Evolutionary conservation across 2,329 filamentous ascomycete species (phyloP).

Genomic region (Boeremia exigua): DNA sequence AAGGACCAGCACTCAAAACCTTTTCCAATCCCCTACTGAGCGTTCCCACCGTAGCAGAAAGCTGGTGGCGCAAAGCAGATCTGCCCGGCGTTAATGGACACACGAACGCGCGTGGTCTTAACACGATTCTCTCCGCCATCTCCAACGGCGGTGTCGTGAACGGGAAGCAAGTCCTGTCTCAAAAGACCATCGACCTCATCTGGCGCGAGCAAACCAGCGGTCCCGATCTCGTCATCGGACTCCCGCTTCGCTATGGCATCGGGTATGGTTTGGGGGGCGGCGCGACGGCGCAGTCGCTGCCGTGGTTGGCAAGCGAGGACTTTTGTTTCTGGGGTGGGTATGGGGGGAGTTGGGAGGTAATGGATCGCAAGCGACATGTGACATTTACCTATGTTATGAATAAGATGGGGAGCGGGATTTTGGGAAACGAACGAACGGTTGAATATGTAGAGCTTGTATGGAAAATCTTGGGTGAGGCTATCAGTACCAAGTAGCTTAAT

Average conservation of each 20-base stretch:
- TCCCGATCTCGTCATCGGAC: slow-evolving; percentile 12
- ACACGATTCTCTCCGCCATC: slow-evolving; percentile 13
- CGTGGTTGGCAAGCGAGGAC: neutral
- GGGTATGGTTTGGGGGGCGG: slow-evolving; percentile 8
- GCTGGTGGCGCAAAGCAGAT: neutral
- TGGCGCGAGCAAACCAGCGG: slow-evolving; percentile 14
- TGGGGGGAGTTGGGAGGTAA: neutral
- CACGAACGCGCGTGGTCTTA: slow-evolving; percentile 17
- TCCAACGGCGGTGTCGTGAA: slow-evolving; percentile 7
- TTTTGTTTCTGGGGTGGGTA: neutral
- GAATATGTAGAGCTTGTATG: neutral
- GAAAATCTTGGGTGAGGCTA: neutral
- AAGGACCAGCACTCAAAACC: slow-evolving; percentile 1
- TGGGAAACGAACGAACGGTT: neutral
- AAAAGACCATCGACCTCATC: slow-evolving; percentile 16
- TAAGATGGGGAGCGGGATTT: neutral
- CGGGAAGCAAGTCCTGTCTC: slow-evolving; percentile 13
- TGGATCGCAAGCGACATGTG: neutral
- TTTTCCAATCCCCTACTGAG: slow-evolving; percentile 9
- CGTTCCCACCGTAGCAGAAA: neutral
- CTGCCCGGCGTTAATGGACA: slow-evolving; percentile 12
- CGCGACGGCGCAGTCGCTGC: neutral
- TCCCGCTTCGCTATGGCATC: slow-evolving; percentile 12
- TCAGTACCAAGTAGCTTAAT: neutral
- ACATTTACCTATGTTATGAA: neutral